Conservation (phyloP, 108 stramenopile species). For the Skeletonema tropicum region DNA sequence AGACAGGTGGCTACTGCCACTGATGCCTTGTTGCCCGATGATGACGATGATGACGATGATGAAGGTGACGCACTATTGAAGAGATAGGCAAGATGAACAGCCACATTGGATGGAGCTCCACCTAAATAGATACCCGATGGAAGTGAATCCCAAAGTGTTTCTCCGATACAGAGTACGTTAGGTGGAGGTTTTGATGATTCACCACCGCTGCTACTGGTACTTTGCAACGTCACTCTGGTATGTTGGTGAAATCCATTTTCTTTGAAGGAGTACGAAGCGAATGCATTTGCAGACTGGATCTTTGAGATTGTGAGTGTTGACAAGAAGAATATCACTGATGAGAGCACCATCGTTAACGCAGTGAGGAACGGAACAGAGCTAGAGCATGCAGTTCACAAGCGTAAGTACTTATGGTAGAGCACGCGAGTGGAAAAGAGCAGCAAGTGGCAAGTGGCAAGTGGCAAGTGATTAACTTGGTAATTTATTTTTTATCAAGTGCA, state of each 20-base stretch:
- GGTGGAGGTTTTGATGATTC: slow-evolving; percentile 12
- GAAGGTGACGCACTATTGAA: slow-evolving; percentile 4
- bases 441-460: too few species aligned
- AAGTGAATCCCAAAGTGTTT: slow-evolving; percentile 51
- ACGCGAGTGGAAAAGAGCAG: neutral
- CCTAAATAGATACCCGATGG: slow-evolving; percentile 51
- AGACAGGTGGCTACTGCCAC: slow-evolving; percentile 44
- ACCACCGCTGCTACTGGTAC: neutral
- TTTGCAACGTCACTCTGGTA: neutral
- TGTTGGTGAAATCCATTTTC: neutral
- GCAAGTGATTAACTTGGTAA: too few species aligned
- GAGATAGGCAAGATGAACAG: slow-evolving; percentile 45
- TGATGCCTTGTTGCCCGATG: slow-evolving; percentile 2
- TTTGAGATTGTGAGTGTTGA: neutral
- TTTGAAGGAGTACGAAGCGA: neutral
- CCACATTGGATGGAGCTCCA: slow-evolving; percentile 53
- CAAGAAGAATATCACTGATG: neutral
- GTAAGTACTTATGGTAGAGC: too few species aligned
- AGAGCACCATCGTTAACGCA: neutral
- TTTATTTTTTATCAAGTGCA: too few species aligned
- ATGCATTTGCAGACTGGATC: neutral
- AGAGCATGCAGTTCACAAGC: too few species aligned
- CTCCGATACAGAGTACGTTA: slow-evolving; percentile 42
- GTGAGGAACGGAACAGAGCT: too few species aligned
- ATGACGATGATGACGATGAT: neutral